Base-by-base conservation (phyloP, 2,329 filamentous ascomycete genomes). In the Penicillium decumbens region DNA sequence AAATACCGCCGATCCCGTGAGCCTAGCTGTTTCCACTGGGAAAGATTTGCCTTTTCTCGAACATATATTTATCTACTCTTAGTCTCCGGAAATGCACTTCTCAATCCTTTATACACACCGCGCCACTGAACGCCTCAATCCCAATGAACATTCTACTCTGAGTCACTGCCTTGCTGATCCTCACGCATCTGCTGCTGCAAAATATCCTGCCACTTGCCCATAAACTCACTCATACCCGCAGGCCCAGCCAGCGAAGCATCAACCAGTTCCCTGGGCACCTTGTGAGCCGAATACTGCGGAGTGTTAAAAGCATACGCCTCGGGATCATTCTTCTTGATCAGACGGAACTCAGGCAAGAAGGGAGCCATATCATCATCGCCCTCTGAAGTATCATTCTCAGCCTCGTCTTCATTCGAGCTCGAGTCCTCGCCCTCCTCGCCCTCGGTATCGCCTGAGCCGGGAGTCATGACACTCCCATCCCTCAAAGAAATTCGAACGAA, bases 251-350 rank as follows among this genome's bases (percentile, higher is more conserved):
- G 72, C 27, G 79, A 80, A 2, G 82, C 82, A 63, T 85, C 82
- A 1, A 96, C 91, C 2, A 97, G 89, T 60, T 98, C 93, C 68
- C 85, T 90, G 0, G 93, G 93, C 60, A 98, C 74, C 72, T 97
- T 98, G 66, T 97, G 92, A 3, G 93, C 92, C 54, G 90, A 95
- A 69, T 95, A 97, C 63, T 92, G 88, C 1, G 89, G 82, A 4
- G 88, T 87, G 57, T 81, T 84, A 66, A 96, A 95, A 59, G 87
- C 87, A 66, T 89, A 93, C 1, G 91, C 91, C 53, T 92, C 88
- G 0, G 91, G 89, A 58, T 97, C 92, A 56, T 92, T 86, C 66
- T 84, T 84, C 59, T 85, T 82, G 41, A 98, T 81, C 7, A 97
- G 77, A 37, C 92, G 80, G 57, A 98, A 80, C 69, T 96, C 91